Conservation (phyloP, 176 grass and related monocot species). For the Juncus effusus region DNA sequence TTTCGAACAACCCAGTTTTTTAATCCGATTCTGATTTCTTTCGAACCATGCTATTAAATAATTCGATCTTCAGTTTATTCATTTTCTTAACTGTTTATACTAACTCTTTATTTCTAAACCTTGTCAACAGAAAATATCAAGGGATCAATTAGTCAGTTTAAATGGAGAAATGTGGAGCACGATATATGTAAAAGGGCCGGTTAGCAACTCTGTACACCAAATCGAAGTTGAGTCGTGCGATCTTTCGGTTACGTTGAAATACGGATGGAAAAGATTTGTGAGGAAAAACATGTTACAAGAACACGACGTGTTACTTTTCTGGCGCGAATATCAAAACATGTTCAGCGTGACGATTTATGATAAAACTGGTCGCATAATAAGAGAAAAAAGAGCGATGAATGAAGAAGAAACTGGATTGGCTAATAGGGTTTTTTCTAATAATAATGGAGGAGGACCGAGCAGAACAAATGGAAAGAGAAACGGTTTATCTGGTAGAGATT, state of each 20-base stretch:
- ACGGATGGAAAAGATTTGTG: conserved; percentile 2
- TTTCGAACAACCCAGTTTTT: too few relatives aligned
- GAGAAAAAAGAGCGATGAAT: not conserved
- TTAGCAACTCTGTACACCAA: not conserved
- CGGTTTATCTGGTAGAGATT: not conserved
- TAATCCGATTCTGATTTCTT: too few relatives aligned
- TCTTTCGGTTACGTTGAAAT: not conserved
- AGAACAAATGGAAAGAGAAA: conserved; percentile 7
- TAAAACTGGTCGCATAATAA: not conserved
- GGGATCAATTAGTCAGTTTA: not conserved
- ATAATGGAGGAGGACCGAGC: not conserved
- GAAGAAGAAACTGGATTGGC: too few relatives aligned
- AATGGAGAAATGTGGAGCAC: not conserved
- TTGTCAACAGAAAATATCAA: not conserved
- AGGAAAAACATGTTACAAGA: not conserved
- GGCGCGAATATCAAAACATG: not conserved
- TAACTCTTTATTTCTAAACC: not conserved
- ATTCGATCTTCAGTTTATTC: too few relatives aligned
- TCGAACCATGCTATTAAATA: too few relatives aligned
- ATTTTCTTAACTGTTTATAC: too few relatives aligned
- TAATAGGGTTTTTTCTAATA: not conserved
- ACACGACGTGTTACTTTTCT: not conserved
- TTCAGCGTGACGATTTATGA: conserved; percentile 1
- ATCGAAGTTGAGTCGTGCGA: not conserved
- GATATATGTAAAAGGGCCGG: not conserved